phyloP scores from a whole-genome alignment of 805 yeast species.

The Saturnispora diversa region DNA sequence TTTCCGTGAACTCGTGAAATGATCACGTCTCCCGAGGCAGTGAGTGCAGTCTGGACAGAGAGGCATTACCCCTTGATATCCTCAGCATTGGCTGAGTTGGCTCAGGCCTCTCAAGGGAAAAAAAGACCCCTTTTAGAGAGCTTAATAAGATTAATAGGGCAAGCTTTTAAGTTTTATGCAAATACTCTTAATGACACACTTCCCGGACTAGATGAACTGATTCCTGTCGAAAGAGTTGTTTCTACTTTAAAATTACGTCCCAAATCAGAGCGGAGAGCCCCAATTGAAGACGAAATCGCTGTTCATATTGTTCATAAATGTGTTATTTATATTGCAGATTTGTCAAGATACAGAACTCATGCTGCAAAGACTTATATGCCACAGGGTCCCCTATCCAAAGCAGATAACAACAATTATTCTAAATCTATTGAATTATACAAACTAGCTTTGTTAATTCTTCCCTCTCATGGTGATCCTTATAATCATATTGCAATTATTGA shows the following conservation, averaged over 20 bases:
- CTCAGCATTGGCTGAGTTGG: constrained; percentile 1
- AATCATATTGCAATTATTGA: constrained; percentile 51
- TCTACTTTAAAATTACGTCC: constrained; percentile 1
- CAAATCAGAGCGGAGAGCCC: not conserved
- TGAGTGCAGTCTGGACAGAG: constrained; percentile 3
- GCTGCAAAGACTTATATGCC: constrained; percentile 38
- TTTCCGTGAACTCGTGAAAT: not conserved
- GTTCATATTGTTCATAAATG: constrained; percentile 32
- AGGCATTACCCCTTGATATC: constrained; percentile 5
- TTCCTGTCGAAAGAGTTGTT: constrained; percentile 6
- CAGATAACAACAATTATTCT: constrained; percentile 34
- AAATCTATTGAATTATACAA: constrained; percentile 42
- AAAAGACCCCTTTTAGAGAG: constrained; percentile 2
- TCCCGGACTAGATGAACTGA: not conserved
- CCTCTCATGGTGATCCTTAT: constrained; percentile 61
- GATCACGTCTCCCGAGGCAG: constrained; percentile 2
- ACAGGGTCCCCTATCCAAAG: constrained; percentile 28
- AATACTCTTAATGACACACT: constrained; percentile 1
- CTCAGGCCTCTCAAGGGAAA: not conserved
- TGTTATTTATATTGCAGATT: constrained; percentile 47
- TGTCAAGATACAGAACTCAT: constrained; percentile 47
- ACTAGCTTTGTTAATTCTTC: constrained; percentile 48
- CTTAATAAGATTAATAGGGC: not conserved
- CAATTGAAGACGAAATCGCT: not conserved
- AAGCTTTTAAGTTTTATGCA: constrained; percentile 3